A percentile compares a stretch with the other conserved stretches of the same genome.
phyloP scores from a whole-genome alignment of 345 rosid species.

The Anastatica hierochuntica region DNA sequence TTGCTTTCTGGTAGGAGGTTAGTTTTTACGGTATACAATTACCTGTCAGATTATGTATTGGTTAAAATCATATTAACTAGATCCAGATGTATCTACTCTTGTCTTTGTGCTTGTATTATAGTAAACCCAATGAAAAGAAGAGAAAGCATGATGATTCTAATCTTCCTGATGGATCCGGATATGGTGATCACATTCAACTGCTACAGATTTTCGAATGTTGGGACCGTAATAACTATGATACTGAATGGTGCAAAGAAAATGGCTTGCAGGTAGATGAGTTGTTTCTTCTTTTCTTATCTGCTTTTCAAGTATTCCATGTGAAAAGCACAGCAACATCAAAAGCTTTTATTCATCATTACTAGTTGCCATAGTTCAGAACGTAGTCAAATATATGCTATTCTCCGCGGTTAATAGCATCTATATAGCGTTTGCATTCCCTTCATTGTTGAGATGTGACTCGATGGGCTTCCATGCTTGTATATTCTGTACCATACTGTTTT shows the following conservation, averaged over 20 bases:
- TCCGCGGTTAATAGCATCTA: background rate
- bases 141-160: slow-evolving; percentile 49
- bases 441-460: background rate
- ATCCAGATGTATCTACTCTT: too few relatives aligned
- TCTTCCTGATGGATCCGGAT: slow-evolving; percentile 93
- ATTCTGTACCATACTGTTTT: background rate
- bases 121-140: slow-evolving; percentile 68
- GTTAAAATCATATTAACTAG: background rate
- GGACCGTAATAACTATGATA: slow-evolving; percentile 56
- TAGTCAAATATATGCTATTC: background rate
- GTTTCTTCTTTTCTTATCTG: background rate
- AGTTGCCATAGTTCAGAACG: background rate
- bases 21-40: slow-evolving; percentile 15
- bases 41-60: slow-evolving; percentile 1
- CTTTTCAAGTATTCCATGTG: background rate
- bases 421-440: too few relatives aligned
- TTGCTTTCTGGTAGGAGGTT: slow-evolving; percentile 73
- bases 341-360: background rate
- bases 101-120: slow-evolving; percentile 25
- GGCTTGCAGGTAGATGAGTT: slow-evolving; percentile 81
- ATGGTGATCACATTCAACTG: slow-evolving; percentile 88
- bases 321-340: slow-evolving; percentile 1
- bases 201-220: slow-evolving; percentile 81
- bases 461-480: background rate
- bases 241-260: slow-evolving; percentile 71